phyloP scores from a whole-genome alignment of 805 yeast genomes.

The Barnettozyma sp. region DNA sequence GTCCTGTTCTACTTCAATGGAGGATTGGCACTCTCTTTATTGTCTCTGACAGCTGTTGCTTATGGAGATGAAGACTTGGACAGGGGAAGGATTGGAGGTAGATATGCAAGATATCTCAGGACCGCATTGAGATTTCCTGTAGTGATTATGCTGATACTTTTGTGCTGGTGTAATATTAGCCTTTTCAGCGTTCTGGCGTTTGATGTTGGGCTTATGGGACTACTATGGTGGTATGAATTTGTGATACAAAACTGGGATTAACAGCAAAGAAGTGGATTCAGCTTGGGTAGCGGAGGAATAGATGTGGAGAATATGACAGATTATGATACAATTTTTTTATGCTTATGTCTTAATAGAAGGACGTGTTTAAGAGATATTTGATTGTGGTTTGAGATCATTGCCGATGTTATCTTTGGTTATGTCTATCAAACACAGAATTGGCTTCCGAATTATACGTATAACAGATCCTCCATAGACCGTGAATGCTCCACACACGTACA shows the following conservation, averaged over 20 bases:
- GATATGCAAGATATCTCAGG: slow-evolving; percentile 2
- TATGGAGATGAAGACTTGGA: slow-evolving; percentile 40
- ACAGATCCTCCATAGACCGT: no score
- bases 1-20: slow-evolving; percentile 46
- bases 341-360: no score
- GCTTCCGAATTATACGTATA: no score
- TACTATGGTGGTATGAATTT: slow-evolving; percentile 4
- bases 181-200: not conserved
- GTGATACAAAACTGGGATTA: slow-evolving; percentile 1
- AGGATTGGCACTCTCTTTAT: slow-evolving; percentile 42
- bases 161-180: slow-evolving; percentile 1
- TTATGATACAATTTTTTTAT: no score
- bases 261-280: no score
- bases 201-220: not conserved
- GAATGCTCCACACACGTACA: no score
- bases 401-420: no score
- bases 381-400: no score
- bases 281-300: no score
- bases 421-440: no score
- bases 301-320: no score
- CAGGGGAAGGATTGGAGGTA: slow-evolving; percentile 1
- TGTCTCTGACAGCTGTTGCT: slow-evolving; percentile 35
- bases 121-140: slow-evolving; percentile 1
- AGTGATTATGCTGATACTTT: not conserved
- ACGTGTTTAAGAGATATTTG: no score